These are phyloP conservation scores for Prunus persica DNA, from an alignment of 306 rosid genomes.

Conservation along the genomic window Prunus_persica_NCBIv2 NC_034009.1:11567501-11568000, in stretches of 20 bases:
- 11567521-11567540: neutral
- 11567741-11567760: neutral
- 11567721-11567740: neutral
- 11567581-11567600: neutral
- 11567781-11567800: conserved; percentile 25
- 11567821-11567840: neutral
- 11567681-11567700: conserved; percentile 38
- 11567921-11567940: neutral
- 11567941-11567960: neutral
- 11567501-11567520: neutral
- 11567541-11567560: neutral
- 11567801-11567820: no score
- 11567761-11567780: conserved; percentile 37
- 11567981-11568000: neutral
- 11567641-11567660: conserved; percentile 72
- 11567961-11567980: neutral
- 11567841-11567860: neutral
- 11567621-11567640: conserved; percentile 81
- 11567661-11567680: conserved; percentile 74
- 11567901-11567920: neutral
- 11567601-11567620: conserved; percentile 74
- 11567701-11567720: neutral
- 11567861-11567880: neutral
- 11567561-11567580: neutral
- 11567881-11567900: neutral